Evolutionary conservation across 1,139 yeast genomes (phyloP).

Genomic region (Pichia sp.): DNA sequence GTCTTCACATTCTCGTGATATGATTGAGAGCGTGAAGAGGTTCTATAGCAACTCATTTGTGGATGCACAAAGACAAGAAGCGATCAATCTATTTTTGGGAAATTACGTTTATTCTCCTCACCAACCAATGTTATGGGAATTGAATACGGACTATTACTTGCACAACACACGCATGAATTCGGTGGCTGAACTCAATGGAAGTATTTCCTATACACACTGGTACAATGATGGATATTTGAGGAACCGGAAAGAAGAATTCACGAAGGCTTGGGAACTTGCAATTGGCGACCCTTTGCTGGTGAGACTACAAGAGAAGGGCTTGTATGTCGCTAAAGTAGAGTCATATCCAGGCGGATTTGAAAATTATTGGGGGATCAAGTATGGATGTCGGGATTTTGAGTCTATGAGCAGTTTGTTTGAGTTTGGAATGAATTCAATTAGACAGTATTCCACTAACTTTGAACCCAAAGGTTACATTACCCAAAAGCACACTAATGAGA

Average conservation of each 20-base stretch:
- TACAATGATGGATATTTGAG: slow-evolving; percentile 56
- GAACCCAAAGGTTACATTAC: slow-evolving; percentile 3
- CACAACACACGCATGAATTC: slow-evolving; percentile 53
- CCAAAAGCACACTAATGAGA: not conserved
- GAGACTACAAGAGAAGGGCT: slow-evolving; percentile 10
- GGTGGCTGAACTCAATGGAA: slow-evolving; percentile 25
- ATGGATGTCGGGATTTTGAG: slow-evolving; percentile 63
- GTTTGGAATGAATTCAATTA: slow-evolving; percentile 81
- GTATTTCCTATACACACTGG: slow-evolving; percentile 77
- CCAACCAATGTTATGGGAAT: slow-evolving; percentile 84
- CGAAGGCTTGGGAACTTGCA: slow-evolving; percentile 19
- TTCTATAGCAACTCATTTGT: slow-evolving; percentile 93
- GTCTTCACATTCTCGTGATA: slow-evolving; percentile 96
- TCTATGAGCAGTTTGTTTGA: slow-evolving; percentile 65
- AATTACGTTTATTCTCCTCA: slow-evolving; percentile 74
- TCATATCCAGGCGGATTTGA: slow-evolving; percentile 72
- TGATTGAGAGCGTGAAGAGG: slow-evolving; percentile 87
- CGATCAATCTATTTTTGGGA: slow-evolving; percentile 87
- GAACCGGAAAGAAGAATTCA: slow-evolving; percentile 27
- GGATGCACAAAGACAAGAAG: slow-evolving; percentile 95
- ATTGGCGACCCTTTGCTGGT: slow-evolving; percentile 1
- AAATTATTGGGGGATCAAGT: slow-evolving; percentile 83
- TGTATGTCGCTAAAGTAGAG: slow-evolving; percentile 31
- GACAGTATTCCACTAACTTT: slow-evolving; percentile 35
- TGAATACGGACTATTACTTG: slow-evolving; percentile 79